phyloP scores from a whole-genome alignment of 805 yeast species.

The Barnettozyma californica region DNA sequence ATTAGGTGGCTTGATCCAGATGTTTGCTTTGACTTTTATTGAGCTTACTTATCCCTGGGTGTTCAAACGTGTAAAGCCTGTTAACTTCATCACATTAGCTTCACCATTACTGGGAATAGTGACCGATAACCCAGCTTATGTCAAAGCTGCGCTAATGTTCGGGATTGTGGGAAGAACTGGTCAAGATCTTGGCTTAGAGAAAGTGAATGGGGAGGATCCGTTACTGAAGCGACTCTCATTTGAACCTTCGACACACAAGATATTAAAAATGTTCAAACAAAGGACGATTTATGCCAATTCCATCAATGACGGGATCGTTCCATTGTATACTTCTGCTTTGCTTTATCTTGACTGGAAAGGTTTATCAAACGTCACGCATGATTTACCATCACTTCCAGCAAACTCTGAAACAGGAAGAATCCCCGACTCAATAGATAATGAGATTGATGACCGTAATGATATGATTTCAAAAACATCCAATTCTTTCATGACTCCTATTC shows the following conservation, averaged over 20 bases:
- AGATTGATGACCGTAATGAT: conserved; percentile 4
- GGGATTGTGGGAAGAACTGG: conserved; percentile 83
- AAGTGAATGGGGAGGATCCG: conserved; percentile 42
- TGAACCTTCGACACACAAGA: conserved; percentile 53
- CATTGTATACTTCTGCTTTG: conserved; percentile 66
- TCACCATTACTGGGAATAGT: conserved; percentile 73
- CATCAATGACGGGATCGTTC: conserved; percentile 77
- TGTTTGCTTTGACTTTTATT: conserved; percentile 72
- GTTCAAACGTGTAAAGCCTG: conserved; percentile 52
- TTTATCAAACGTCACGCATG: conserved; percentile 12
- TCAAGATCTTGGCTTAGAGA: conserved; percentile 62
- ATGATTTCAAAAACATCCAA: conserved; percentile 20
- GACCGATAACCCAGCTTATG: conserved; percentile 72
- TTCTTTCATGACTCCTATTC: conserved; percentile 35
- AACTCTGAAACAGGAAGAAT: conserved; percentile 12
- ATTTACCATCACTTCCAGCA: neutral
- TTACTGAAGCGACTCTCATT: conserved; percentile 57
- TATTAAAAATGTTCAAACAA: conserved; percentile 50
- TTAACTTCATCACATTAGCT: conserved; percentile 68
- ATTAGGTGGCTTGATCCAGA: conserved; percentile 71
- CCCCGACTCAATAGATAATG: conserved; percentile 3
- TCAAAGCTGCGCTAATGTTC: conserved; percentile 60
- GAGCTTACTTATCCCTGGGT: conserved; percentile 65
- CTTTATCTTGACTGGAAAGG: conserved; percentile 53
- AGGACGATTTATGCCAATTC: conserved; percentile 75